Evolutionary conservation across 2,329 filamentous ascomycete species (phyloP).

Genomic region (Microthyrium microscopicum): DNA sequence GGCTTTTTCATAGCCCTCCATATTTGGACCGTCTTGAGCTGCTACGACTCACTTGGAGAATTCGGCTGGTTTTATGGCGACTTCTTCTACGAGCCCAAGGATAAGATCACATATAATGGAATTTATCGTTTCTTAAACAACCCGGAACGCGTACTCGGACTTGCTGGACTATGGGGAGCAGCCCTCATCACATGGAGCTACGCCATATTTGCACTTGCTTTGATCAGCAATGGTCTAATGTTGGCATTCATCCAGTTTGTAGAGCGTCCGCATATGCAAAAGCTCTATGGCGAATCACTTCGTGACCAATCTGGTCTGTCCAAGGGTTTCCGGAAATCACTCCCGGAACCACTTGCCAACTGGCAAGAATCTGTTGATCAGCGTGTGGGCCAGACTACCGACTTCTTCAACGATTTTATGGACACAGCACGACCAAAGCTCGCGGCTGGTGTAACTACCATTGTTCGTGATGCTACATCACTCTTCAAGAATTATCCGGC

Average conservation of each 20-base stretch:
- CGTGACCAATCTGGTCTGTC: conserved; percentile 79
- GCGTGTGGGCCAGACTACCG: conserved; percentile 69
- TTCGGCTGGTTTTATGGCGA: conserved; percentile 99
- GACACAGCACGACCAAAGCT: conserved; percentile 75
- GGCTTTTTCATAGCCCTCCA: conserved; percentile 68
- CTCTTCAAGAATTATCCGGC: conserved; percentile 83
- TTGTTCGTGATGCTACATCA: conserved; percentile 74
- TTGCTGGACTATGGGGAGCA: conserved; percentile 89
- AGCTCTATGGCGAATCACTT: conserved; percentile 75
- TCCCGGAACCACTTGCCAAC: conserved; percentile 68
- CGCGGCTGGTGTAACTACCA: conserved; percentile 67
- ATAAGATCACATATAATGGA: conserved; percentile 84
- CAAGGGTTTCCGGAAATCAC: conserved; percentile 72
- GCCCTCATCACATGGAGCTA: conserved; percentile 86
- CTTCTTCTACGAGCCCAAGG: conserved; percentile 86
- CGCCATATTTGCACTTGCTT: conserved; percentile 69
- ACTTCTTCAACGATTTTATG: conserved; percentile 82
- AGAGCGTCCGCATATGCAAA: conserved; percentile 95
- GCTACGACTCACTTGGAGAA: conserved; percentile 89
- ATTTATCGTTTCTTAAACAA: conserved; percentile 99
- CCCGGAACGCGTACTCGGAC: conserved; percentile 81
- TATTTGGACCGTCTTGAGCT: conserved; percentile 80
- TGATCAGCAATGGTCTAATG: conserved; percentile 71
- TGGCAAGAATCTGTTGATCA: conserved; percentile 78
- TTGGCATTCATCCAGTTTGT: conserved; percentile 82